Base-by-base conservation (phyloP, 1,284 basidiomycete genomes). In the Leucoagaricus sp. region DNA sequence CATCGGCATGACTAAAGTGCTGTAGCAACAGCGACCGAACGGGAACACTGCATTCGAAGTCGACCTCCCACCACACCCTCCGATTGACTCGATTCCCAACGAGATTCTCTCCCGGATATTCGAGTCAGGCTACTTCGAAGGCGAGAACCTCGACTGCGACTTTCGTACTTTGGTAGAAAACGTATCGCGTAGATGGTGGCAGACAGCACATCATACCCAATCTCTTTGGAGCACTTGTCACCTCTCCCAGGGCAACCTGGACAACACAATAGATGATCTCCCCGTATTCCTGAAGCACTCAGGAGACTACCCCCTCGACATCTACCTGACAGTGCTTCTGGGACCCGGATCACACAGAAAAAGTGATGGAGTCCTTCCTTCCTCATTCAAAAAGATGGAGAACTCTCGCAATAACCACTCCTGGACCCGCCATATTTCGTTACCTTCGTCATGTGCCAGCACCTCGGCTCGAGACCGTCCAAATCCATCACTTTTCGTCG, bases 151-250 rank as follows among this genome's bases (percentile, higher is more conserved):
- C 7, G 34, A 60, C 33, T 52, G 55, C 13, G n/a, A 28, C 17
- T 58, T 70, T 46, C 65, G 65, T n/a, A 47, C 50, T 4, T 42
- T 50, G 8, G 48, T 62, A 12, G 51, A 52, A 17, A 55, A 63
- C 23, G 61, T 63, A 10, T 69, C 66, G 2, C 56, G 49, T 7
- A 64, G 60, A 41, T 62, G 67, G 42, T 61, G 63, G 2, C 33
- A 62, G 21, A 45, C 66, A 15, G 50, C 63, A 9, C 53, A 68
- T 2, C 58, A 62, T 15, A 69, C 67, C 1, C 67, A 66, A n/a
- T 66, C 68, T 5, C 44, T 70, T 13, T 71, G 69, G 68, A 67
- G 67, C 44, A 50, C 64, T 15, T 60, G 67, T 26, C 51, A 62
- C 25, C 45, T 67, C 4, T 64, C 66, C 15, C 64, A 59, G 33